Evolutionary conservation across 176 grass and related monocot species (phyloP), one percentile per base, ranked within the genome.

Genomic region (Oryza brachyantha): DNA sequence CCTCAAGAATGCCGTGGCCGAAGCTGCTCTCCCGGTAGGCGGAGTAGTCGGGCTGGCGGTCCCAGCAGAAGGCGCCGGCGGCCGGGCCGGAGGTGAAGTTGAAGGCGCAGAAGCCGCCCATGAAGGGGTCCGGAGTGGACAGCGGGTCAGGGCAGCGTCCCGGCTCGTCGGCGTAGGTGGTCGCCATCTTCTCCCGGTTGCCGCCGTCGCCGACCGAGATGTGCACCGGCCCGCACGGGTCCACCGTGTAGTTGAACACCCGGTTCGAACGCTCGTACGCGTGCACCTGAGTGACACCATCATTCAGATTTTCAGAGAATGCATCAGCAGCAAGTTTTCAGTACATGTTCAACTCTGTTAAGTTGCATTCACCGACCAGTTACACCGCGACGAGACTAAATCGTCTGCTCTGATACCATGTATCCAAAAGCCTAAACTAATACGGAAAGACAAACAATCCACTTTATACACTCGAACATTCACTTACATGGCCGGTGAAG

Each of bases 261-360:
- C 94, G 81, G 79, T 97, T 97, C 3, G 91, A 97, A 63, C 94
- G 82, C 83, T 97, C 94, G 13, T 97, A 97, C 0, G 94, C 94
- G 72, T 93, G 94, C 21, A 97, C 93, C 93, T 97, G 78, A 37
- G n/a, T 24, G 52, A 57, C 21, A 24, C 7, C 17, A n/a, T 0
- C 17, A 10, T 24, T 22, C 52, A 57, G 52, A 61, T 32, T 32
- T 1, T 32, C 31, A n/a, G n/a, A n/a, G n/a, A n/a, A n/a, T n/a
- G 21, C 61, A 26, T 68, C 1, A n/a, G 17, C 5, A n/a, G 19
- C 0, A 39, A 14, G 1, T 26, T 61, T 46, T 74, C 35, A 58
- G 35, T 7, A 9, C 8, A 24, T 25, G 8, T 25, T 35, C 31
- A 58, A n/a, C n/a, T n/a, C n/a, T n/a, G 5, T 24, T 12, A 1